phyloP scores from a whole-genome alignment of 768 basidiomycete genomes.

The Butyriboletus loyo region DNA sequence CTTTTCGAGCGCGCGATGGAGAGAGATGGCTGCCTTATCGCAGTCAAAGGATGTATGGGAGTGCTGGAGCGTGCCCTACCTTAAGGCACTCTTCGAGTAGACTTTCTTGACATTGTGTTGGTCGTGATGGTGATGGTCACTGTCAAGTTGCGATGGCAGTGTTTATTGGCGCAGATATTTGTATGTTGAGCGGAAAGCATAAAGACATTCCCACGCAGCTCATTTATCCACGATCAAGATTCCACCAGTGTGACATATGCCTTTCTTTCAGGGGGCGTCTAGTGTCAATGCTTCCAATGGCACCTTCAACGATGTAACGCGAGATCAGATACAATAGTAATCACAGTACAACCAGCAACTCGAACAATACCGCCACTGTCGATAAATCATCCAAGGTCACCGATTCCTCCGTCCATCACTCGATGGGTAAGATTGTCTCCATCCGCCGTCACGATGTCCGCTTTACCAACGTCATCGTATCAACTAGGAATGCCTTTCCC shows the following conservation, averaged over 20 bases:
- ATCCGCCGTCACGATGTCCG: background rate
- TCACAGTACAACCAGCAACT: constrained; percentile 9
- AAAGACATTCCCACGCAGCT: background rate
- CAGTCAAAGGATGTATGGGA: constrained; percentile 20
- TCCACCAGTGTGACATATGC: too few species aligned
- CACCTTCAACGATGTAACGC: constrained; percentile 21
- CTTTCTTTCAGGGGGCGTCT: constrained; percentile 24
- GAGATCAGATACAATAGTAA: constrained; percentile 23
- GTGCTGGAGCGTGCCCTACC: constrained; percentile 29
- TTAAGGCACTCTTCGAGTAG: constrained; percentile 19
- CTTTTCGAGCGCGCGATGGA: constrained; percentile 13
- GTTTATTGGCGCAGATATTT: background rate
- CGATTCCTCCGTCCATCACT: constrained; percentile 25
- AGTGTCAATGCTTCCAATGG: constrained; percentile 13
- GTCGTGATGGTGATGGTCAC: constrained; percentile 4
- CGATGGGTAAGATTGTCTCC: constrained; percentile 14
- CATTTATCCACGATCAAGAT: too few species aligned
- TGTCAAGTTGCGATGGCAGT: background rate
- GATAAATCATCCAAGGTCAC: constrained; percentile 13
- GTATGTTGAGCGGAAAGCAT: background rate
- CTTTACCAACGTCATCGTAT: background rate
- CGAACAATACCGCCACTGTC: constrained; percentile 19
- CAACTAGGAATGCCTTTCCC: background rate
- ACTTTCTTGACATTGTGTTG: constrained; percentile 20
- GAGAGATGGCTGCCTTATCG: constrained; percentile 23